Conservation (phyloP, 495 filamentous ascomycete species). For the Melanomma pulvis-pyrius region DNA sequence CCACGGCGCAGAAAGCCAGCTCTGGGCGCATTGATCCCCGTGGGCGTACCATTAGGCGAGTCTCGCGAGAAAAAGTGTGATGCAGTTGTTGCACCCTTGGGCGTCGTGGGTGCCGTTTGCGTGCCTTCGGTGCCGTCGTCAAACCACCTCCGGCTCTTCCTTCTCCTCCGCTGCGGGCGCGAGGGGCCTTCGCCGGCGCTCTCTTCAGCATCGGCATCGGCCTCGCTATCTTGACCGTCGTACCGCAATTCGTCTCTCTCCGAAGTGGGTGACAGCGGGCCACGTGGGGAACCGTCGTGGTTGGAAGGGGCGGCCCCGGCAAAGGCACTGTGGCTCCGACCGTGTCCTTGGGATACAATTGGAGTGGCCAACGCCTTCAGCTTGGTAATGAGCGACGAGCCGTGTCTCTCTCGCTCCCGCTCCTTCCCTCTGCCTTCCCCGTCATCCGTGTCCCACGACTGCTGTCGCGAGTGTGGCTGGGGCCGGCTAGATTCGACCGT, state of each 20-base stretch:
- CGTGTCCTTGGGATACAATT: constrained; percentile 41
- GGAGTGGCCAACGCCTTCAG: constrained; percentile 47
- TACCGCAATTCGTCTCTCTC: constrained; percentile 35
- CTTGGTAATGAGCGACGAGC: constrained; percentile 45
- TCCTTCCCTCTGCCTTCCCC: constrained; percentile 35
- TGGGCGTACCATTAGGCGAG: constrained; percentile 34
- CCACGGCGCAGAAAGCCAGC: constrained; percentile 66
- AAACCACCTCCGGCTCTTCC: constrained; percentile 42
- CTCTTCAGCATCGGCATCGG: constrained; percentile 49
- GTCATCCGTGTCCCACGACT: constrained; percentile 37
- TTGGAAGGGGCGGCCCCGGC: constrained; percentile 38
- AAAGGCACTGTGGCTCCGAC: constrained; percentile 41
- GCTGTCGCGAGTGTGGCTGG: constrained; percentile 33
- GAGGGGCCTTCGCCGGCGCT: constrained; percentile 42
- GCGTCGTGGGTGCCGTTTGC: constrained; percentile 66
- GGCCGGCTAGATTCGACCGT: constrained; percentile 24
- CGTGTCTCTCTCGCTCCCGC: constrained; percentile 36
- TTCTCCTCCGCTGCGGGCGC: constrained; percentile 35
- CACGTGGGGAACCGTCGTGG: constrained; percentile 30
- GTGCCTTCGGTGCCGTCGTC: constrained; percentile 31
- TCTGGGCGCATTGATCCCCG: constrained; percentile 40
- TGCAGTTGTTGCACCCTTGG: constrained; percentile 46
- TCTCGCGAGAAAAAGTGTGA: constrained; percentile 37
- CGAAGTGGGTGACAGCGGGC: constrained; percentile 29
- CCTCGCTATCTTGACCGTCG: constrained; percentile 42